Conservation (phyloP, 805 yeast species). For the Ogataea ganodermae region DNA sequence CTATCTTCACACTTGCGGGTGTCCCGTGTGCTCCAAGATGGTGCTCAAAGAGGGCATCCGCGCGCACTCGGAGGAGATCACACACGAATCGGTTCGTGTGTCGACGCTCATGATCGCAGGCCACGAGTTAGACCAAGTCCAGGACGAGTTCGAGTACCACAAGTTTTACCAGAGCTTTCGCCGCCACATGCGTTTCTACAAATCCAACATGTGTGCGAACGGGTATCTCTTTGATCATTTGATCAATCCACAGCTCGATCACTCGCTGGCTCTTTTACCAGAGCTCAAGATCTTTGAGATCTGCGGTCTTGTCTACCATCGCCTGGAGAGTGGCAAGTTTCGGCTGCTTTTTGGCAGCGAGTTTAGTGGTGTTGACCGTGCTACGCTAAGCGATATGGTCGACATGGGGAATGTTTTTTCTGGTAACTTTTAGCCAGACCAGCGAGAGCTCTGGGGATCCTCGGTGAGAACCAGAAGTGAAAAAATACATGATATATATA, state of each 20-base stretch:
- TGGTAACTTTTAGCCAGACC: constrained; percentile 16
- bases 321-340: constrained; percentile 16
- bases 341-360: constrained; percentile 27
- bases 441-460: neutral
- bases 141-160: constrained; percentile 16
- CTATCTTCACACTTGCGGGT: constrained; percentile 29
- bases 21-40: constrained; percentile 26
- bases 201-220: constrained; percentile 10
- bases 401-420: constrained; percentile 32
- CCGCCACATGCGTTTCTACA: constrained; percentile 20
- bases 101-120: constrained; percentile 36
- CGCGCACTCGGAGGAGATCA: constrained; percentile 8
- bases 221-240: constrained; percentile 36
- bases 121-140: constrained; percentile 31
- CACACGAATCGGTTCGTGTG: constrained; percentile 32
- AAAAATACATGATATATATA: neutral
- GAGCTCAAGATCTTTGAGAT: constrained; percentile 31
- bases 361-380: constrained; percentile 26
- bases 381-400: constrained; percentile 22
- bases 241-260: constrained; percentile 27
- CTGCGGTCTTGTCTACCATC: constrained; percentile 34
- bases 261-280: constrained; percentile 23
- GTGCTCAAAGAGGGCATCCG: constrained; percentile 8
- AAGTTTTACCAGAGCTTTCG: constrained; percentile 16
- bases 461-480: neutral